Evolutionary conservation across 257 asterid genomes (phyloP), one percentile per base, ranked within the genome.

Genomic region (Solanum acaule): DNA sequence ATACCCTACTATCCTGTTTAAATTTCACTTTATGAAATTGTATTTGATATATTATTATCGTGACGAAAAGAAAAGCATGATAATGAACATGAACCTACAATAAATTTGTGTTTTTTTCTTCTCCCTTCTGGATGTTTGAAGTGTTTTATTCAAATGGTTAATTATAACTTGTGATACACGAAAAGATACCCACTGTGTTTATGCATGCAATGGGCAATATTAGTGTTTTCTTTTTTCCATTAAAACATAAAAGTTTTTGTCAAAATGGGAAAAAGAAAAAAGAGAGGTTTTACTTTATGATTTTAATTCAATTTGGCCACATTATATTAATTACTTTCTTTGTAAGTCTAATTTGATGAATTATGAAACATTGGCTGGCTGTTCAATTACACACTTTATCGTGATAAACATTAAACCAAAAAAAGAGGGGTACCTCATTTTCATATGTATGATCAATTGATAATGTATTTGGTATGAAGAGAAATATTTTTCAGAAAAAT

Each of bases 81-180:
- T 10, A 10, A 63, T 23, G 1, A n/a, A 61, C 2, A 23, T 4
- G 29, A 10, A 61, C 1, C 14, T 63, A 63, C 15, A 63, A 10
- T n/a, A 23, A 63, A 63, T 63, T n/a, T 63, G 31, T 63, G 6
- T 10, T 23, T 63, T 63, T 23, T 63, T 63, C n/a, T 63, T 23
- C 27, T n/a, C 31, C 70, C 29, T 63, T 23, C 31, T 63, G 7
- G 31, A 63, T 23, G 71, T 63, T 23, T 61, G 27, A 61, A 61
- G 25, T 61, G 10, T 23, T 61, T 63, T 63, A 63, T 63, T 63
- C 71, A 13, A 25, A 40, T 40, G n/a, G 31, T 22, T 52, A 52
- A 52, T n/a, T 52, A 42, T 63, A 78, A 78, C 63, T 18, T 42
- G 84, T 78, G 84, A 15, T 40, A 23, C 84, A 78, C 84, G 84